Evolutionary conservation across 2,329 filamentous ascomycete genomes (phyloP), one percentile per base, ranked within the genome.

Genomic region (Fusarium stilboides): DNA sequence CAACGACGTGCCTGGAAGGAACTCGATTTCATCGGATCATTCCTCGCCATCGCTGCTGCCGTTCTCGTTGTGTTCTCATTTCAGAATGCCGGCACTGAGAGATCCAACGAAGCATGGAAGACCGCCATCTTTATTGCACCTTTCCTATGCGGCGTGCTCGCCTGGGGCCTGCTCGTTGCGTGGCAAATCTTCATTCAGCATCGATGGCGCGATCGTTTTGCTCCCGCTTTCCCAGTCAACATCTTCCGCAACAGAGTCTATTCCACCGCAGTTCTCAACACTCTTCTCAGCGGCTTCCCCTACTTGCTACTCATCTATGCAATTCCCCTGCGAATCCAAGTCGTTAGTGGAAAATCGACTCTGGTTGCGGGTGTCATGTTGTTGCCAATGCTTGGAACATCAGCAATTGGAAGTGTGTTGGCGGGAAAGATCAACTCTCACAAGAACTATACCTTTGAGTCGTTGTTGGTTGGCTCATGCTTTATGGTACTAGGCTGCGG

Each of bases 11-110:
- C 79, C 5, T 87, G 84, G 84, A 82, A 75, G 31, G 80, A 86
- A 44, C 78, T 89, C 39, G 88, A 90, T 68, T 81, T 85, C 53
- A 42, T 85, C 6, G 87, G 87, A 13, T 85, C 85, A 0, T 65
- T 85, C n/a, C 78, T 89, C 22, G 77, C 88, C 14, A 81, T 89
- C 10, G 78, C 83, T 5, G 83, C 86, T 2, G 83, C 87, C 0
- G 83, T 87, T 1, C 80, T 89, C 4, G 79, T 89, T 6, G 85
- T 89, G 0, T 89, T 88, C 68, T 79, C 87, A 3, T 88, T 90
- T 57, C 87, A 90, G 69, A 84, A 84, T 65, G 82, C 82, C 5
- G 83, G 83, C 0, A 72, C 73, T 2, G 46, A 60, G n/a, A 74
- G 76, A 0, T 65, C 77, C 4, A 59, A 65, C 1, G 64, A 78